Evolutionary conservation across 164 flowering plant genomes (phyloP).

Genomic region (Vitis labrusca): DNA sequence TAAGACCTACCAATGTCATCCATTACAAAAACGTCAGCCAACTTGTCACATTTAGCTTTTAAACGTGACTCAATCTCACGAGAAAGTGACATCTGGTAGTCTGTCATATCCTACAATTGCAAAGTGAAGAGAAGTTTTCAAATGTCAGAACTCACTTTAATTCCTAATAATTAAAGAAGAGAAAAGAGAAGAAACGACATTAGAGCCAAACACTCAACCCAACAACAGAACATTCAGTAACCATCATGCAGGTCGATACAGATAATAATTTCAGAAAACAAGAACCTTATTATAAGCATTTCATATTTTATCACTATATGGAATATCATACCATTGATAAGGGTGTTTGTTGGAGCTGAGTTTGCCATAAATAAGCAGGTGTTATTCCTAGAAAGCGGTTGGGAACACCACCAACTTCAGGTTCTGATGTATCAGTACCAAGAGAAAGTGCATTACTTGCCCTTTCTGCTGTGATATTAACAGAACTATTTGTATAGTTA

Average conservation of each 20-base stretch:
- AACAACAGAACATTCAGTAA: not conserved
- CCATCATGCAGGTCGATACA: not conserved
- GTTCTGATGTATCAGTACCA: constrained; percentile 49
- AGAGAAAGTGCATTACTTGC: constrained; percentile 29
- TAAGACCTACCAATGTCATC: constrained; percentile 69
- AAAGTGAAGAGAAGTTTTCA: not conserved
- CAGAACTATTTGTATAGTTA: constrained; percentile 50
- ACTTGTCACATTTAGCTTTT: constrained; percentile 74
- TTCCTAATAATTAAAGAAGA: not conserved
- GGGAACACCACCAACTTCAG: constrained; percentile 94
- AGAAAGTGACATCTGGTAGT: constrained; percentile 68
- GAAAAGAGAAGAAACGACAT: not conserved
- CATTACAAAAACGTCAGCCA: constrained; percentile 68
- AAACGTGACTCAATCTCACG: constrained; percentile 77
- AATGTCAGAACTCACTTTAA: not conserved
- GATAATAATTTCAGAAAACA: not conserved
- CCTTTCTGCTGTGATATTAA: constrained; percentile 34
- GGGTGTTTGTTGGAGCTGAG: constrained; percentile 66
- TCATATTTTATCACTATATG: not conserved
- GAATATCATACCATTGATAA: constrained; percentile 52
- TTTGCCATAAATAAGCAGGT: constrained; percentile 76
- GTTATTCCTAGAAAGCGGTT: constrained; percentile 92
- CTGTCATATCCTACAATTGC: constrained; percentile 61
- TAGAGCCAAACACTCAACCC: not conserved
- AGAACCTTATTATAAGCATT: not conserved